phyloP scores from a whole-genome alignment of 129 eudicot species.

The Artemisia annua region DNA sequence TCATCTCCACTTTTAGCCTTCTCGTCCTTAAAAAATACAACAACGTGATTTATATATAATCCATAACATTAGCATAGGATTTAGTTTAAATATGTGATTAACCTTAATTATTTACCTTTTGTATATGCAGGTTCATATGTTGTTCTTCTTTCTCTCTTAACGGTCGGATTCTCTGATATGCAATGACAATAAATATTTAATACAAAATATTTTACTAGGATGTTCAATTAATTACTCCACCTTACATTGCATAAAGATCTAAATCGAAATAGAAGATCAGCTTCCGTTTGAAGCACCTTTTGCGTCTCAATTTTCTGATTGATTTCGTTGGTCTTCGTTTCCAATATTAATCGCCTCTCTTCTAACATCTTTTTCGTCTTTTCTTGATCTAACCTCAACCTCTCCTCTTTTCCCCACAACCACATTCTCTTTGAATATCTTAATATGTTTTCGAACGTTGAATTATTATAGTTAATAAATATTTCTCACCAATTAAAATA shows the following conservation, averaged over 20 bases:
- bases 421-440: not conserved
- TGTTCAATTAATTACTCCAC: not conserved
- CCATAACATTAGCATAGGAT: not conserved
- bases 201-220: not conserved
- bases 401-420: conserved; percentile 33
- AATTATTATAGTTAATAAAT: not conserved
- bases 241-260: conserved; percentile 29
- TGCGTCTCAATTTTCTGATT: conserved; percentile 15
- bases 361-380: conserved; percentile 18
- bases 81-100: not conserved
- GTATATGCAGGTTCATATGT: not conserved
- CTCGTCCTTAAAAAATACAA: conserved; percentile 5
- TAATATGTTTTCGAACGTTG: not conserved
- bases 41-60: not conserved
- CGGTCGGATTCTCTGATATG: conserved; percentile 25
- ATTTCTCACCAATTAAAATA: too few relatives aligned
- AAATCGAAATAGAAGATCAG: conserved; percentile 23
- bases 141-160: conserved; percentile 28
- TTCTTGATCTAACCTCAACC: conserved; percentile 22
- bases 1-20: not conserved
- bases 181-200: not conserved
- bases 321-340: conserved; percentile 19
- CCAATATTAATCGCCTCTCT: conserved; percentile 20
- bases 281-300: conserved; percentile 32
- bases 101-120: not conserved